Conservation (phyloP, 768 basidiomycete species). For the Boletus fagicola region DNA sequence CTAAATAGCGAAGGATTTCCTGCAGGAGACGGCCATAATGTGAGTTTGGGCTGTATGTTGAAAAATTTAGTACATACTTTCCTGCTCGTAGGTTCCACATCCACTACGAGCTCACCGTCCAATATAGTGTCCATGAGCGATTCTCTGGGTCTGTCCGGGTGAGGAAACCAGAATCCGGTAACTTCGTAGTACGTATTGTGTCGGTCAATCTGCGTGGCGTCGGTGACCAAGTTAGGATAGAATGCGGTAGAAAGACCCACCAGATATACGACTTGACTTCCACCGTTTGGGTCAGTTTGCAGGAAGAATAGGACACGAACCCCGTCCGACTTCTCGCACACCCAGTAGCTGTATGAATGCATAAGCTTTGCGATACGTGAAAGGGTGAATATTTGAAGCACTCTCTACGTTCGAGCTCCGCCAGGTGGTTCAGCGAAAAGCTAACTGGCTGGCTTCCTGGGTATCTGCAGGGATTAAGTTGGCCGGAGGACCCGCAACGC, state of each 20-base stretch:
- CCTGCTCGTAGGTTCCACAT: slow-evolving; percentile 75
- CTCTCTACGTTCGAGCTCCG: slow-evolving; percentile 82
- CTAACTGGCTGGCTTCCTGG: slow-evolving; percentile 96
- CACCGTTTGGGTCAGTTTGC: slow-evolving; percentile 50
- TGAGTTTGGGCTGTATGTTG: neutral
- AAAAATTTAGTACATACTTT: slow-evolving; percentile 45
- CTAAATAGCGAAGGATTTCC: slow-evolving; percentile 80
- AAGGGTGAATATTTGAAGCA: slow-evolving; percentile 31
- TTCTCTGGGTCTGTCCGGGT: slow-evolving; percentile 66
- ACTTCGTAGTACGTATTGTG: slow-evolving; percentile 83
- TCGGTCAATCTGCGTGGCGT: slow-evolving; percentile 76
- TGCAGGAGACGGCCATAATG: slow-evolving; percentile 29
- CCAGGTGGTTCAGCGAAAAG: slow-evolving; percentile 68
- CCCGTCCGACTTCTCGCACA: slow-evolving; percentile 98
- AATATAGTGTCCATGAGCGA: slow-evolving; percentile 79
- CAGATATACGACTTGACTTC: slow-evolving; percentile 66
- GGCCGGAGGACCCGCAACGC: neutral
- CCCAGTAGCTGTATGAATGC: slow-evolving; percentile 77
- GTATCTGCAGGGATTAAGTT: slow-evolving; percentile 53
- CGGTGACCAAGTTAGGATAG: slow-evolving; percentile 1
- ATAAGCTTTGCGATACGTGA: slow-evolving; percentile 12
- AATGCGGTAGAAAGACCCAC: slow-evolving; percentile 44
- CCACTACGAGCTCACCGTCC: slow-evolving; percentile 93
- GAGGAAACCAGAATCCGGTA: slow-evolving; percentile 83
- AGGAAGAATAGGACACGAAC: slow-evolving; percentile 86